Conservation (phyloP, 495 filamentous ascomycete species). For the Articulospora tetracladia region DNA sequence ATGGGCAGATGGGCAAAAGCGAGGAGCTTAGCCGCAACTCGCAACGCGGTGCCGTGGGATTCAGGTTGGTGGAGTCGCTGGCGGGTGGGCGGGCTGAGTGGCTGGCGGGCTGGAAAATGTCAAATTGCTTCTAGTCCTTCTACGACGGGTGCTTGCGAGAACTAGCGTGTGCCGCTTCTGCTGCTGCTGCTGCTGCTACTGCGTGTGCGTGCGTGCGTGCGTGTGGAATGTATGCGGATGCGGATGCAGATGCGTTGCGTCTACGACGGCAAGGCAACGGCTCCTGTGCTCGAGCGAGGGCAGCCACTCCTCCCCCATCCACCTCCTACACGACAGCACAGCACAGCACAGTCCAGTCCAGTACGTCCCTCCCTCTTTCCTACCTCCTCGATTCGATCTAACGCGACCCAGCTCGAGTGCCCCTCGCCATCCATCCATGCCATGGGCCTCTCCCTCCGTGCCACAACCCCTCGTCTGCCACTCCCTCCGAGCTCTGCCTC, state of each 20-base stretch:
- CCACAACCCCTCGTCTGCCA: not conserved
- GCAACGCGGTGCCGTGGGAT: not conserved
- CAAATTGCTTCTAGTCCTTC: conserved; percentile 3
- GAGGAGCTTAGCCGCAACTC: not conserved
- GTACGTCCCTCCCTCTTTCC: not conserved
- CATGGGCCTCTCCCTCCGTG: not conserved
- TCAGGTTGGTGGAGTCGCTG: not conserved
- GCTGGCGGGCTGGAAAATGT: conserved; percentile 2
- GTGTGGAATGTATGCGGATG: too few species aligned
- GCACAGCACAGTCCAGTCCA: not conserved
- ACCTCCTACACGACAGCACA: not conserved
- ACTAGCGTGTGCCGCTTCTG: not conserved
- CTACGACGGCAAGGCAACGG: not conserved
- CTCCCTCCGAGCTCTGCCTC: not conserved
- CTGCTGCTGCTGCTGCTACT: not conserved
- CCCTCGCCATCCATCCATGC: not conserved
- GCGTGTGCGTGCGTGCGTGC: not conserved
- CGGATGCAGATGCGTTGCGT: too few species aligned
- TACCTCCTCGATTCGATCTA: not conserved
- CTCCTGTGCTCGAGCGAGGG: not conserved
- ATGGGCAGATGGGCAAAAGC: too few species aligned
- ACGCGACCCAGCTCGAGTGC: not conserved
- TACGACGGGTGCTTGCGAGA: conserved; percentile 6
- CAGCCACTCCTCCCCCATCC: not conserved
- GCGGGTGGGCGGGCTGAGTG: not conserved